Base-by-base conservation (phyloP, 768 basidiomycete genomes). In the Zangia roseola region DNA sequence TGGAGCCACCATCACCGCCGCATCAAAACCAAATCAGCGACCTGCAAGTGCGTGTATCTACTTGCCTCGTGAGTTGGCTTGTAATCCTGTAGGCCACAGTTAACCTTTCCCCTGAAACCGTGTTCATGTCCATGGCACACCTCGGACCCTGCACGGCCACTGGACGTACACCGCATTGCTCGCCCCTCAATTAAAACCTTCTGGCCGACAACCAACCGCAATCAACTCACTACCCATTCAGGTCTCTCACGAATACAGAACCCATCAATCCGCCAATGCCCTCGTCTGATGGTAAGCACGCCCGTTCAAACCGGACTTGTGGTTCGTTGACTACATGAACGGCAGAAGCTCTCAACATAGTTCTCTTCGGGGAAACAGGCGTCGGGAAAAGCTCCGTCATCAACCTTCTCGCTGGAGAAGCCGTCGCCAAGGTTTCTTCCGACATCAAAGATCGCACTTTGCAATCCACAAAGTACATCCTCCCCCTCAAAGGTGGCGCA, bases 311-410 rank as follows among this genome's bases (percentile, higher is more conserved):
- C 34, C 23, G 4, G 48, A 10, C 20, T 3, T 37, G 25, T 26
- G 9, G 44, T 49, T 42, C 42, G 34, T 47, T 17, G 23, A 51
- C 28, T 33, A 45, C 40, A 40, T 38, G 28, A 12, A n/a, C 16
- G 26, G 2, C 23, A 45, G 43, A 36, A 40, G 40, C 54, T 26
- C 49, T 66, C 53, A 67, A 69, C 14, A 41, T 67, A 20, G 56
- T 67, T n/a, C 57, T 67, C 39, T 67, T 67, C 25, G 65, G 65
- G 20, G 65, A 67, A 49, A 57, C 56, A 2, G 65, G 65, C 2
- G 65, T 69, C 43, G 70, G 71, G 13, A 77, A 77, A 48, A 77
- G 76, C 44, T 74, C 72, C 16, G 61, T 75, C 35, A 61, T 77
- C 49, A 77, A 77, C 57, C 65, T 77, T 59, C 51, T 77, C n/a